Evolutionary conservation across 176 grass and related monocot genomes (phyloP).

Genomic region (Carex cristatella): DNA sequence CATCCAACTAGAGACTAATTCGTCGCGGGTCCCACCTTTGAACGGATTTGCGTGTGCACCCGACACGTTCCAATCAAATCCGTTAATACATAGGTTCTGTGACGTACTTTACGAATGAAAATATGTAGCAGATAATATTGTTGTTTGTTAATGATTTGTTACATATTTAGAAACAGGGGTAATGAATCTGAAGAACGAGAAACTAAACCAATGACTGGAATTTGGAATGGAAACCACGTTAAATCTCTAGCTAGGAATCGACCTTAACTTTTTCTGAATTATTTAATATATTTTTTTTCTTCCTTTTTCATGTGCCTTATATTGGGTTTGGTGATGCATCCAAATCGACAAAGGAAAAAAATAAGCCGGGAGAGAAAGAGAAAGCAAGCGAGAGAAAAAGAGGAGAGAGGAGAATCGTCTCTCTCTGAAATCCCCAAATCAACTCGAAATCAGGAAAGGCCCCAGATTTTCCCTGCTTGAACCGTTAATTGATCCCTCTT

Average conservation of each 20-base stretch:
- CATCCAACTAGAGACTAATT: not conserved
- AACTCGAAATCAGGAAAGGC: not conserved
- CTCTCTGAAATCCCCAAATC: not conserved
- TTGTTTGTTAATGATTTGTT: fast-evolving
- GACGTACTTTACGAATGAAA: not conserved
- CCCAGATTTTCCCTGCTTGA: not conserved
- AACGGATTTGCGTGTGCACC: not conserved
- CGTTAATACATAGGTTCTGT: not conserved
- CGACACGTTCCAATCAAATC: not conserved
- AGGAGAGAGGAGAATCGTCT: not conserved
- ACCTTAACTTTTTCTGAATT: not conserved
- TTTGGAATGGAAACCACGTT: not conserved
- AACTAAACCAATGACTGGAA: not conserved
- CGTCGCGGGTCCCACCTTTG: not conserved
- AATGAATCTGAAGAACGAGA: not conserved
- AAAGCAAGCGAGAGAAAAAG: not conserved
- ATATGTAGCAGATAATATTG: not conserved
- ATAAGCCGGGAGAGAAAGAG: not conserved
- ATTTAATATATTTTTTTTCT: not conserved
- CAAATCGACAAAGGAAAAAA: constrained; percentile 15
- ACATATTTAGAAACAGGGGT: fast-evolving
- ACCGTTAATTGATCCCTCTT: not conserved
- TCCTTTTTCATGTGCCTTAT: not conserved
- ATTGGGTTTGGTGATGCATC: constrained; percentile 26
- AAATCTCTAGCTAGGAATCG: not conserved